These are phyloP conservation scores for Terana coerulea DNA, from an alignment of 768 basidiomycete genomes.

Conservation along the genomic window DNA sequence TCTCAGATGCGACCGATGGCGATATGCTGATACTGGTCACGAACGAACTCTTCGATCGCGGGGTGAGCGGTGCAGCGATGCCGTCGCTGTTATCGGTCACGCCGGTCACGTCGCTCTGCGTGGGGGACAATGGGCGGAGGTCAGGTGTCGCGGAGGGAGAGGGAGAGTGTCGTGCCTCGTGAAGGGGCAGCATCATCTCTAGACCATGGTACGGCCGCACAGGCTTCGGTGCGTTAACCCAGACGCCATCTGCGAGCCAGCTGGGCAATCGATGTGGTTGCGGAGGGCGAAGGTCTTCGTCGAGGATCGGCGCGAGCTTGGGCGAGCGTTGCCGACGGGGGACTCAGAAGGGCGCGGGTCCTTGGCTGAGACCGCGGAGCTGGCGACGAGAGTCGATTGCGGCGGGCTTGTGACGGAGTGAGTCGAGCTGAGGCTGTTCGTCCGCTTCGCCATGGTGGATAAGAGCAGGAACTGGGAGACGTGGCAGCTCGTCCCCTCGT, in stretches of 20 bases:
- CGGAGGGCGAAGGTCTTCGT: neutral
- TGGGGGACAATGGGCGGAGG: neutral
- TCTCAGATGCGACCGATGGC: neutral
- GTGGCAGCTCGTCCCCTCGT: neutral
- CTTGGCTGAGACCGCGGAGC: neutral
- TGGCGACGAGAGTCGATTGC: too few species aligned
- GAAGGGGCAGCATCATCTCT: too few species aligned
- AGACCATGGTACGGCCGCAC: too few species aligned
- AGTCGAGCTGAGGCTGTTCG: neutral
- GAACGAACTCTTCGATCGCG: neutral
- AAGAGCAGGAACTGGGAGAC: neutral
- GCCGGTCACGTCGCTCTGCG: neutral
- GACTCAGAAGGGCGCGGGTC: too few species aligned
- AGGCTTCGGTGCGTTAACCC: too few species aligned
- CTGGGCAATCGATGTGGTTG: too few species aligned
- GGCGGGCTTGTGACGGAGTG: too few species aligned
- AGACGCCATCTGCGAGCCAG: too few species aligned
- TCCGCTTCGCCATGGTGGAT: neutral
- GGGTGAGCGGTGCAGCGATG: neutral
- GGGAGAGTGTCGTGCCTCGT: too few species aligned
- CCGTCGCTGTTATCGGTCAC: neutral
- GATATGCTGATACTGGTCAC: constrained; percentile 8
- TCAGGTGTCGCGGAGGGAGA: neutral
- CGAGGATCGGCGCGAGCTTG: neutral
- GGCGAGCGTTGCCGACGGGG: too few species aligned